Percentiles rank a stretch among this genome's conserved stretches.
phyloP scores from a whole-genome alignment of 2,329 filamentous ascomycete species.

The Fusarium irregulare region DNA sequence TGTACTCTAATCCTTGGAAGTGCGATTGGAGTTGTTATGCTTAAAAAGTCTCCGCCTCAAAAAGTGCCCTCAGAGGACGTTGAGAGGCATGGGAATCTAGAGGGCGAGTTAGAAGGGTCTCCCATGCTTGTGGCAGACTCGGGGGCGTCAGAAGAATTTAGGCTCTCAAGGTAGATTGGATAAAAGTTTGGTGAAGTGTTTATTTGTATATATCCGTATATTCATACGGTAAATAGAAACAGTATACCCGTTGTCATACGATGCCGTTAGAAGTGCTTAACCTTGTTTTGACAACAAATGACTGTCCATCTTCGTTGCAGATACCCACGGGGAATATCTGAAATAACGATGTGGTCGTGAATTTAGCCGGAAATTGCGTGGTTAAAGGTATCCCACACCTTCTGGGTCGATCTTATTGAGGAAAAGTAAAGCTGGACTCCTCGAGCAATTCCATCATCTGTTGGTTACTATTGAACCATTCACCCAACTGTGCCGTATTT shows the following conservation, averaged over 20 bases:
- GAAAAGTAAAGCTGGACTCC: constrained; percentile 46
- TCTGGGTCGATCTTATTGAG: constrained; percentile 11
- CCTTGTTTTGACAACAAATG: neutral
- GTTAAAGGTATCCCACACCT: neutral
- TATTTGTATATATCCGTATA: neutral
- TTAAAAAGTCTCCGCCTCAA: constrained; percentile 53
- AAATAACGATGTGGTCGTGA: neutral
- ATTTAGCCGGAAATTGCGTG: neutral
- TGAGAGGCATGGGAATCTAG: constrained; percentile 49
- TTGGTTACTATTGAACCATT: constrained; percentile 54
- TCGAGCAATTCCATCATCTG: constrained; percentile 53
- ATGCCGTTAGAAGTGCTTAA: neutral
- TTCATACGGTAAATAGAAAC: neutral
- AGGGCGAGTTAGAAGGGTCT: constrained; percentile 51
- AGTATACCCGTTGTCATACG: neutral
- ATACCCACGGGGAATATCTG: too few species aligned
- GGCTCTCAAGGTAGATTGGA: constrained; percentile 25
- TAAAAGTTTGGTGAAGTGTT: neutral
- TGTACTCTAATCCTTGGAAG: constrained; percentile 65
- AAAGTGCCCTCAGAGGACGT: constrained; percentile 47
- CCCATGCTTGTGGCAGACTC: constrained; percentile 55
- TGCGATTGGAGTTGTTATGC: constrained; percentile 62
- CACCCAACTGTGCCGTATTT: constrained; percentile 52
- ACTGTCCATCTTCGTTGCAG: neutral
- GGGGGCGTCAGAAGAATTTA: constrained; percentile 42